A percentile compares a stretch with the other conserved stretches of the same genome.
These are phyloP conservation scores for Trichoderma afroharzianum DNA, from an alignment of 2,329 filamentous ascomycete species.

Conservation along the genomic window DNA sequence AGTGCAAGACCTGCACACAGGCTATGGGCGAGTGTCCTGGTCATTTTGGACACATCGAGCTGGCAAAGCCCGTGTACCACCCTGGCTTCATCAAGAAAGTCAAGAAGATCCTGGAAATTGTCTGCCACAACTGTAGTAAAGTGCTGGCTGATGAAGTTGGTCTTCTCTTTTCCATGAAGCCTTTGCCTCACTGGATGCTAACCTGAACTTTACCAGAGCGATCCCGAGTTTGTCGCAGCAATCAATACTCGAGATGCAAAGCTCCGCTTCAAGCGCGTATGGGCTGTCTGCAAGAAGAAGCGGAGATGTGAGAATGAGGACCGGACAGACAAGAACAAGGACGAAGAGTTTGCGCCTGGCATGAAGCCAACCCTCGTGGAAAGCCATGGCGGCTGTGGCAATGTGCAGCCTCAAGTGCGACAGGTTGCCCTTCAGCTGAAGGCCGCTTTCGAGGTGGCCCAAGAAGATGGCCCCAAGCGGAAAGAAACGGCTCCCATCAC, in stretches of 20 bases:
- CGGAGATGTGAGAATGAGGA: slow-evolving; percentile 77
- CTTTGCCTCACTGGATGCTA: slow-evolving; percentile 57
- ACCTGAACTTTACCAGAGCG: slow-evolving; percentile 63
- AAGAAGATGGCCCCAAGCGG: slow-evolving; percentile 67
- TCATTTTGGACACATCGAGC: slow-evolving; percentile 97
- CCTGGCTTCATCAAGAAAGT: slow-evolving; percentile 96
- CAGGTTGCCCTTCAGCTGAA: slow-evolving; percentile 82
- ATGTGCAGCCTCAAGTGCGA: slow-evolving; percentile 81
- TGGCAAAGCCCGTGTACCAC: slow-evolving; percentile 94
- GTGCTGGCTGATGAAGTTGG: slow-evolving; percentile 97
- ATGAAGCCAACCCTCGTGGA: slow-evolving; percentile 48
- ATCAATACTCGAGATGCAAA: slow-evolving; percentile 87
- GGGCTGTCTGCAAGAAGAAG: slow-evolving; percentile 88
- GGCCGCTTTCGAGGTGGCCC: slow-evolving; percentile 61
- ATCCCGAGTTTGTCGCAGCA: slow-evolving; percentile 78
- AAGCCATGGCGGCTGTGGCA: slow-evolving; percentile 89
- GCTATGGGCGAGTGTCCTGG: slow-evolving; percentile 94
- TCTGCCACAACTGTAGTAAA: slow-evolving; percentile 98
- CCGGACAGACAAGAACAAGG: slow-evolving; percentile 64
- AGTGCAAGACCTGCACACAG: slow-evolving; percentile 94
- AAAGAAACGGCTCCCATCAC: slow-evolving; percentile 80
- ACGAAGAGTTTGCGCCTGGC: slow-evolving; percentile 62
- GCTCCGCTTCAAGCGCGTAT: slow-evolving; percentile 87
- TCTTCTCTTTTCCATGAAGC: slow-evolving; percentile 55
- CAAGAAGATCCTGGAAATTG: slow-evolving; percentile 97